phyloP scores from a whole-genome alignment of 352 stramenopile species.

The Pythium graminicola region DNA sequence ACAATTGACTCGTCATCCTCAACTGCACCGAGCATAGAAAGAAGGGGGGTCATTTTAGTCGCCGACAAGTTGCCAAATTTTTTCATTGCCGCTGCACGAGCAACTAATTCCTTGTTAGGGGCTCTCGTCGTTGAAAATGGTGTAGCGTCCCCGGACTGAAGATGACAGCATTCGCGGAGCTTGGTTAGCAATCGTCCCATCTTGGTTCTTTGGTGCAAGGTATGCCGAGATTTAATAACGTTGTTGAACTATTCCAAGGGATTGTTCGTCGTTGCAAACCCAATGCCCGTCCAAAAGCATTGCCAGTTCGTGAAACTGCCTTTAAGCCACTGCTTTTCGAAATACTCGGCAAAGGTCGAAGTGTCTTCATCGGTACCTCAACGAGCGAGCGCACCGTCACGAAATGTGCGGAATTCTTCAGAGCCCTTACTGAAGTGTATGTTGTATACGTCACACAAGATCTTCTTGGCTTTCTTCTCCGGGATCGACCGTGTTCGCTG shows the following conservation, averaged over 20 bases:
- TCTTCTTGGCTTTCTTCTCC: not conserved
- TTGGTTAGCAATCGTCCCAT: constrained; percentile 6
- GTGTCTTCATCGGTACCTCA: not conserved
- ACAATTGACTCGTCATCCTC: not conserved
- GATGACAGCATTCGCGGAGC: constrained; percentile 2
- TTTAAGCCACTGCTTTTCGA: constrained; percentile 12
- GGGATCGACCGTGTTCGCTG: constrained; percentile 6
- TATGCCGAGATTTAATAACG: constrained; percentile 20
- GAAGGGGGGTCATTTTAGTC: not conserved
- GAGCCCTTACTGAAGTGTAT: constrained; percentile 15
- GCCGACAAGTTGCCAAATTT: not conserved
- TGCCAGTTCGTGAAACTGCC: constrained; percentile 13
- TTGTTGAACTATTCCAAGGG: constrained; percentile 21
- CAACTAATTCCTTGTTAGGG: not conserved
- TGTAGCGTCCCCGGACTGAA: not conserved
- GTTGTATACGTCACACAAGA: constrained; percentile 17
- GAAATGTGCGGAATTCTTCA: not conserved
- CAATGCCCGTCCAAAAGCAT: constrained; percentile 4
- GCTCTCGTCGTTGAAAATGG: not conserved
- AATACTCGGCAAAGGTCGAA: constrained; percentile 8
- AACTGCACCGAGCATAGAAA: not conserved
- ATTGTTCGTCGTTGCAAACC: constrained; percentile 20
- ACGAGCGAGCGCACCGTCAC: not conserved
- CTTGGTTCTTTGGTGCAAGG: constrained; percentile 3
- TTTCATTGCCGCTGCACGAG: not conserved